Percentiles rank a stretch among this genome's conserved stretches.
phyloP scores from a whole-genome alignment of 2,329 filamentous ascomycete genomes.

The Venturia carpophila region DNA sequence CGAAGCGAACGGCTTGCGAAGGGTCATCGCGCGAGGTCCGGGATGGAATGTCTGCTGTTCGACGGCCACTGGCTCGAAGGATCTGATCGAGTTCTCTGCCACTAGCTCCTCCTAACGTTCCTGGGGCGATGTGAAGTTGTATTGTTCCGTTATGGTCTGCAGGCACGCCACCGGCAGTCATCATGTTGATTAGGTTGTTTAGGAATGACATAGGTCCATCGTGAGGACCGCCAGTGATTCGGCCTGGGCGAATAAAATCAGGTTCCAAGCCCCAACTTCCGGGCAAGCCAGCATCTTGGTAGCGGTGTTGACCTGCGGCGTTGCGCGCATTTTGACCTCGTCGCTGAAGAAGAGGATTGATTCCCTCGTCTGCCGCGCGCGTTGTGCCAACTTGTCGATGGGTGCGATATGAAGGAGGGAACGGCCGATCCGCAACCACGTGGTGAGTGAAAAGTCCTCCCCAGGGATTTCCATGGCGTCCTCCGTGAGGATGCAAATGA shows the following conservation, averaged over 20 bases:
- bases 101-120: conserved; percentile 5
- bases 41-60: conserved; percentile 27
- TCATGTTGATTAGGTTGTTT: conserved; percentile 50
- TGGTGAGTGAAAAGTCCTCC: conserved; percentile 12
- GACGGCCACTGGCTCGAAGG: conserved; percentile 22
- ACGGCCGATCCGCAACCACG: conserved; percentile 22
- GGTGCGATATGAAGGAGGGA: conserved; percentile 35
- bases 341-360: conserved; percentile 78
- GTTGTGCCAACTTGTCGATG: conserved; percentile 48
- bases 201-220: conserved; percentile 46
- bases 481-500: conserved; percentile 7
- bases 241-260: conserved; percentile 39
- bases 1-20: conserved; percentile 68
- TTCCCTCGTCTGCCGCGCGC: conserved; percentile 65
- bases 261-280: conserved; percentile 48
- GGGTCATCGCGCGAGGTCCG: conserved; percentile 49
- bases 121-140: conserved; percentile 14
- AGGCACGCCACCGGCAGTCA: conserved; percentile 33
- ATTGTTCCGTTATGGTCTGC: conserved; percentile 12
- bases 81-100: conserved; percentile 12
- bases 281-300: conserved; percentile 32
- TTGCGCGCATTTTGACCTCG: conserved; percentile 1
- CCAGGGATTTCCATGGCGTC: conserved; percentile 14
- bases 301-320: conserved; percentile 19
- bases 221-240: conserved; percentile 40